phyloP scores from a whole-genome alignment of 345 rosid species.

The Lepidium sativum region DNA sequence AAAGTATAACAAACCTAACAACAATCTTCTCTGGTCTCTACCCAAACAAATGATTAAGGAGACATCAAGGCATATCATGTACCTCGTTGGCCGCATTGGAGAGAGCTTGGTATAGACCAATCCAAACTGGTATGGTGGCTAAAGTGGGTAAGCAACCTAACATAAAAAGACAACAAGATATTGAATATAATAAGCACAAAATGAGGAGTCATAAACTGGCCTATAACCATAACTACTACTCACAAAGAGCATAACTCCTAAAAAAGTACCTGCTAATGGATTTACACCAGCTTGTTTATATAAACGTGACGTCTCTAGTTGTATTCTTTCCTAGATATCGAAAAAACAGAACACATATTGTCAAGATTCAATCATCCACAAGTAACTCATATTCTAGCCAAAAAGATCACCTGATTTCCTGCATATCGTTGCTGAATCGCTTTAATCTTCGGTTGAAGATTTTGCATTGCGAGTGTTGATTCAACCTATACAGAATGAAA shows the following conservation, averaged over 20 bases:
- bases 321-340: conserved; percentile 75
- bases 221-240: background rate
- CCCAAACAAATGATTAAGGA: background rate
- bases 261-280: conserved; percentile 77
- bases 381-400: background rate
- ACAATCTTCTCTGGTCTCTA: background rate
- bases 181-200: conserved; percentile 3
- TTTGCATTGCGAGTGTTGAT: conserved; percentile 96
- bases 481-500: conserved; percentile 56
- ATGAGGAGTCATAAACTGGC: background rate
- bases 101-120: conserved; percentile 98
- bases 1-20: background rate
- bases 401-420: conserved; percentile 66
- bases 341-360: background rate
- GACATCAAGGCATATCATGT: background rate
- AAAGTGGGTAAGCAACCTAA: conserved; percentile 92
- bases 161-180: conserved; percentile 11
- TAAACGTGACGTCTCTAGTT: conserved; percentile 87
- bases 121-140: conserved; percentile 95
- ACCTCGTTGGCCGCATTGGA: conserved; percentile 98
- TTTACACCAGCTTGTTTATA: conserved; percentile 94
- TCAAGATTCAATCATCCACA: background rate
- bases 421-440: conserved; percentile 98
- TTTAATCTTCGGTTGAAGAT: conserved; percentile 92
- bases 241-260: background rate